Conservation (phyloP, 495 filamentous ascomycete genomes). For the Mycothermus thermophilus region DNA sequence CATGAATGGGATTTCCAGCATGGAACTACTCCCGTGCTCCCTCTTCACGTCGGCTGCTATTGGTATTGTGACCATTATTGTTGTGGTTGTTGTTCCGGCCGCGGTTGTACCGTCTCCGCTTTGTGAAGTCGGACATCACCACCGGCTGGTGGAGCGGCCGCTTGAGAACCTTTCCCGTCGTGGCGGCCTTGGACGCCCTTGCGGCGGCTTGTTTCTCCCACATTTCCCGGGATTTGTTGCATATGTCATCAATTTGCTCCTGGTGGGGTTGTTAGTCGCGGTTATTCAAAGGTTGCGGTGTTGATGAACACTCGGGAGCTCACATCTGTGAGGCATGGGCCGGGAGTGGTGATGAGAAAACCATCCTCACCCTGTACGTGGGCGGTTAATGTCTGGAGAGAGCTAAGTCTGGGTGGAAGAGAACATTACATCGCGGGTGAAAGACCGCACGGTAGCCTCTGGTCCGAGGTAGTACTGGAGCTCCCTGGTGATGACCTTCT, state of each 20-base stretch:
- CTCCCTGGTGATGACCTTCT: constrained; percentile 42
- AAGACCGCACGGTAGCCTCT: constrained; percentile 38
- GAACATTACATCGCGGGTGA: constrained; percentile 34
- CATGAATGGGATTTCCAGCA: no score
- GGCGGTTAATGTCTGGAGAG: no score
- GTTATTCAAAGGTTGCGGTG: constrained; percentile 3
- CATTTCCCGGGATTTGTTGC: constrained; percentile 39
- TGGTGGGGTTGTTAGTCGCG: constrained; percentile 22
- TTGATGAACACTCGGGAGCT: constrained; percentile 12
- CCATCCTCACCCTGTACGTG: constrained; percentile 43
- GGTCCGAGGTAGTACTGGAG: constrained; percentile 43
- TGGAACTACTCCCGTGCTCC: constrained; percentile 15
- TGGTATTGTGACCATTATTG: no score
- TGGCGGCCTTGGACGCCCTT: constrained; percentile 29
- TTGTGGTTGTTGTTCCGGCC: constrained; percentile 13
- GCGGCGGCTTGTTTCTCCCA: constrained; percentile 45
- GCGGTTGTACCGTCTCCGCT: constrained; percentile 17
- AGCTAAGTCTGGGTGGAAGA: no score
- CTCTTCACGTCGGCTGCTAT: constrained; percentile 16
- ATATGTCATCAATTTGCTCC: constrained; percentile 47
- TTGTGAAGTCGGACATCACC: constrained; percentile 27
- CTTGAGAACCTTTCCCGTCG: constrained; percentile 38
- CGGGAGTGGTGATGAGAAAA: constrained; percentile 41
- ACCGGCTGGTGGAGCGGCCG: constrained; percentile 41
- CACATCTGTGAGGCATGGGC: constrained; percentile 41